phyloP scores from a whole-genome alignment of 2,329 filamentous ascomycete species.

The Monosporascus cannonballus region DNA sequence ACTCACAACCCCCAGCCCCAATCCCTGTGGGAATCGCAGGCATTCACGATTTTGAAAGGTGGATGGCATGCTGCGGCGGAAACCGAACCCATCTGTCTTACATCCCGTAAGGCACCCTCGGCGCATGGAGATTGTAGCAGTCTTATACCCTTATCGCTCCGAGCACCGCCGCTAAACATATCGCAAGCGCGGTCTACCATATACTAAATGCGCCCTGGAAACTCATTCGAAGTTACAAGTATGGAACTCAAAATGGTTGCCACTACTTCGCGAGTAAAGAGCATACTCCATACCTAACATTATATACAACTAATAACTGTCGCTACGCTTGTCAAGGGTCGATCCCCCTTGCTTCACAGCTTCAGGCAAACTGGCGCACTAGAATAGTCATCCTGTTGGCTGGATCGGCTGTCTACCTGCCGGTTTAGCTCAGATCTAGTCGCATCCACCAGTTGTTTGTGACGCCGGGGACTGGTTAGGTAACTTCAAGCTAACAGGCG shows the following conservation, averaged over 20 bases:
- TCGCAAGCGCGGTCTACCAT: not conserved
- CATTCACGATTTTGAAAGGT: not conserved
- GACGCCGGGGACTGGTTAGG: slow-evolving; percentile 13
- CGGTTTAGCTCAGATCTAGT: slow-evolving; percentile 26
- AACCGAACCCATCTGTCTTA: not conserved
- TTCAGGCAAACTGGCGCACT: slow-evolving; percentile 24
- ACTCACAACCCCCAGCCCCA: not conserved
- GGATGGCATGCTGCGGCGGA: not conserved
- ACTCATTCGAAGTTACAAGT: no score
- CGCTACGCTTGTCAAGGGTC: slow-evolving; percentile 16
- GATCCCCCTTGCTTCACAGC: slow-evolving; percentile 15
- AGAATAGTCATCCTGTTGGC: slow-evolving; percentile 17
- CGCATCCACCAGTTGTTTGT: slow-evolving; percentile 23
- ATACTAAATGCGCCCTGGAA: no score
- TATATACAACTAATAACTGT: slow-evolving; percentile 6
- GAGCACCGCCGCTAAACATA: not conserved
- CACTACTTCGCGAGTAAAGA: no score
- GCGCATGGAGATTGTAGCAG: not conserved
- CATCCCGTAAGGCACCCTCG: not conserved
- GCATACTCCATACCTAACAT: slow-evolving; percentile 15
- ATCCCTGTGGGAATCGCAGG: not conserved
- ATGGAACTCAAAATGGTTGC: no score
- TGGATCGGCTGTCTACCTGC: slow-evolving; percentile 20
- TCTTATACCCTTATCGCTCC: no score
- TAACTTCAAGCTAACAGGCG: slow-evolving; percentile 17